Conservation (phyloP, 139 green algal genomes). For the Diplosphaera chodatii region DNA sequence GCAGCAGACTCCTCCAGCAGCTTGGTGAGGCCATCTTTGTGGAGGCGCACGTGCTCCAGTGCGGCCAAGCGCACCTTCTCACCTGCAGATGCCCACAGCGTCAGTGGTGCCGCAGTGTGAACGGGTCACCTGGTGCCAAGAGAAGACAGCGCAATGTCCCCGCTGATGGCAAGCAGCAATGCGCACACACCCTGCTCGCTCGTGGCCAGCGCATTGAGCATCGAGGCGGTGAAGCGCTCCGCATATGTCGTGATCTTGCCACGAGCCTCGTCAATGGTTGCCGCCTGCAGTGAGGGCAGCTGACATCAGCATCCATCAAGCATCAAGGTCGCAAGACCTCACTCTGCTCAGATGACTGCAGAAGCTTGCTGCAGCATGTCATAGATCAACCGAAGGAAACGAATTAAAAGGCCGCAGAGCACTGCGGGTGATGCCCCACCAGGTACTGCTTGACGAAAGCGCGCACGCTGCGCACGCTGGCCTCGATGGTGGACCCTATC, state of each 20-base stretch:
- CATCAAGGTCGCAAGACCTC: no score
- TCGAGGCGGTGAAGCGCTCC: constrained; percentile 8
- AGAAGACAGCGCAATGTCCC: no score
- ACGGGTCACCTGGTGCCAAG: no score
- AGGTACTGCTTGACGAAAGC: constrained; percentile 23
- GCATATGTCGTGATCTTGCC: constrained; percentile 10
- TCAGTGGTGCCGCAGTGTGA: no score
- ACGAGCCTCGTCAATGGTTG: constrained; percentile 4
- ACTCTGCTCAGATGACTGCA: no score
- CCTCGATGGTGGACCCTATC: constrained; percentile 14
- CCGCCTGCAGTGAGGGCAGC: not conserved
- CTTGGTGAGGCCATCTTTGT: not conserved
- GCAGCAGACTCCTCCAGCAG: not conserved
- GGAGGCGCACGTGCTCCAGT: not conserved
- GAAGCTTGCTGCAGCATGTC: no score
- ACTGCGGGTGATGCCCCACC: not conserved
- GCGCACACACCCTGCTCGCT: constrained; percentile 7
- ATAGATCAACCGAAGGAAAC: no score
- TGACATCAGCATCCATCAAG: no score
- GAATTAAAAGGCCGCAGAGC: no score
- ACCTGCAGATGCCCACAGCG: no score
- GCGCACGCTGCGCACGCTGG: constrained; percentile 9
- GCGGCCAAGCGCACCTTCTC: constrained; percentile 4
- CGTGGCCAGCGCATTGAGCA: constrained; percentile 16
- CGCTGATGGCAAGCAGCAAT: no score